These are phyloP conservation scores for Phialemonium atrogriseum DNA, from an alignment of 2,329 filamentous ascomycete genomes.

Conservation along the genomic window DNA sequence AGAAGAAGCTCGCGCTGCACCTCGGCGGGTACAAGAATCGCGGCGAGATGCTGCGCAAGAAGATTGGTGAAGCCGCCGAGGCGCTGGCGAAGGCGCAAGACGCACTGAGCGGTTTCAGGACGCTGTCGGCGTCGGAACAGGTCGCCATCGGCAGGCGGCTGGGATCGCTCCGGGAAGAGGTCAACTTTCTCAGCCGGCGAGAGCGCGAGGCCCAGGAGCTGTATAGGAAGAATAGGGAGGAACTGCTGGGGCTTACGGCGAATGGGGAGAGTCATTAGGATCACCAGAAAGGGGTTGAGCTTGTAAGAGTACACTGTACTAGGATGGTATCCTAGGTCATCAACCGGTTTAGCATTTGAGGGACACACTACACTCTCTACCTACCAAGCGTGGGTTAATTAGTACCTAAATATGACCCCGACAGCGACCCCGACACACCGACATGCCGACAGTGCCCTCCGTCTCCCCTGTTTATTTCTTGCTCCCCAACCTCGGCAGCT, in stretches of 20 bases:
- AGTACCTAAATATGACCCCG: too few species aligned
- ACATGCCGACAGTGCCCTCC: too few species aligned
- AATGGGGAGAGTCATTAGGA: conserved; percentile 23
- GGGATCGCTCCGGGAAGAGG: conserved; percentile 71
- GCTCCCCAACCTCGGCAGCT: conserved; percentile 42
- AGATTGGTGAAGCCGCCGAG: conserved; percentile 67
- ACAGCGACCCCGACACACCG: too few species aligned
- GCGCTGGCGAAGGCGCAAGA: conserved; percentile 65
- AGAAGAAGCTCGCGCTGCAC: conserved; percentile 85
- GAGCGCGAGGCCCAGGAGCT: conserved; percentile 87
- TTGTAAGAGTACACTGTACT: too few species aligned
- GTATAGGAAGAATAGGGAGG: conserved; percentile 69
- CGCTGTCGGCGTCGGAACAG: conserved; percentile 71
- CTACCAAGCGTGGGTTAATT: too few species aligned
- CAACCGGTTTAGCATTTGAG: too few species aligned
- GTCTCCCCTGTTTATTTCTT: conserved; percentile 25
- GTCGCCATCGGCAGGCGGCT: conserved; percentile 65
- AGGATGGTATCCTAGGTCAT: too few species aligned
- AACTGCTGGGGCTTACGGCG: conserved; percentile 55
- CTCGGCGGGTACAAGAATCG: conserved; percentile 87
- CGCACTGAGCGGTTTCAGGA: conserved; percentile 66
- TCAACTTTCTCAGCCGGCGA: conserved; percentile 67
- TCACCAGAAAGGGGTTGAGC: too few species aligned
- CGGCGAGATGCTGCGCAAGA: conserved; percentile 69
- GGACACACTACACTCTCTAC: too few species aligned